Percentiles rank a stretch among this genome's conserved stretches.
Conservation (phyloP, 129 eudicot genomes). For the Dittrichia graveolens region DNA sequence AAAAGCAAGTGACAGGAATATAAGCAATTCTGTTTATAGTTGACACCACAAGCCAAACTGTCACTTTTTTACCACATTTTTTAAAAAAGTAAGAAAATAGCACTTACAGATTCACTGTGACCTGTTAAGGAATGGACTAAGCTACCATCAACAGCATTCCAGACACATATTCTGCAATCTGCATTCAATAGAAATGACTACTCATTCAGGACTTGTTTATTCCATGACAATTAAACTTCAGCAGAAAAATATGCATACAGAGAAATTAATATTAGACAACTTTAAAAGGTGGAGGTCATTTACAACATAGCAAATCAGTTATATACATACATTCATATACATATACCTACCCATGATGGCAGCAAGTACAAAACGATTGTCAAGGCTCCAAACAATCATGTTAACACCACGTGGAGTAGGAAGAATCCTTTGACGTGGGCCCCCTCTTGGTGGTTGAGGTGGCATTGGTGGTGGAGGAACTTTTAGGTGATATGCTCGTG, state of each 20-base stretch:
- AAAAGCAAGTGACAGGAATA: too few species aligned
- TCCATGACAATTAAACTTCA: conserved; percentile 16
- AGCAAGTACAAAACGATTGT: conserved; percentile 98
- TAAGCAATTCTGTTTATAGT: too few species aligned
- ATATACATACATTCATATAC: too few species aligned
- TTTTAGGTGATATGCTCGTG: conserved; percentile 86
- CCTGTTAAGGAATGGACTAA: conserved; percentile 96
- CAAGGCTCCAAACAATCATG: conserved; percentile 98
- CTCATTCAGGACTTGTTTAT: conserved; percentile 23
- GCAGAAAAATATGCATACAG: conserved; percentile 19
- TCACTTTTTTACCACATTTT: too few species aligned
- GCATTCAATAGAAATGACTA: conserved; percentile 32
- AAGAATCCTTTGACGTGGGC: conserved; percentile 90
- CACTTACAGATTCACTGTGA: conserved; percentile 89
- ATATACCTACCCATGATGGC: conserved; percentile 86
- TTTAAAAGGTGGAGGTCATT: too few species aligned
- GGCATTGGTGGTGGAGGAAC: conserved; percentile 96
- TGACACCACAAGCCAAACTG: too few species aligned
- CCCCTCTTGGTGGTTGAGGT: conserved; percentile 89
- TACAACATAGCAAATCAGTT: too few species aligned
- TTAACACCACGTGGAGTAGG: conserved; percentile 99
- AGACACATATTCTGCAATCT: conserved; percentile 99
- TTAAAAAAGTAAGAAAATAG: not conserved
- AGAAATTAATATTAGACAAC: not conserved
- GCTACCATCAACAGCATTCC: conserved; percentile 99